A percentile compares a stretch with the other conserved stretches of the same genome.
Evolutionary conservation across 495 filamentous ascomycete genomes (phyloP).

Genomic region (Hyphodiscus hymeniophilus): DNA sequence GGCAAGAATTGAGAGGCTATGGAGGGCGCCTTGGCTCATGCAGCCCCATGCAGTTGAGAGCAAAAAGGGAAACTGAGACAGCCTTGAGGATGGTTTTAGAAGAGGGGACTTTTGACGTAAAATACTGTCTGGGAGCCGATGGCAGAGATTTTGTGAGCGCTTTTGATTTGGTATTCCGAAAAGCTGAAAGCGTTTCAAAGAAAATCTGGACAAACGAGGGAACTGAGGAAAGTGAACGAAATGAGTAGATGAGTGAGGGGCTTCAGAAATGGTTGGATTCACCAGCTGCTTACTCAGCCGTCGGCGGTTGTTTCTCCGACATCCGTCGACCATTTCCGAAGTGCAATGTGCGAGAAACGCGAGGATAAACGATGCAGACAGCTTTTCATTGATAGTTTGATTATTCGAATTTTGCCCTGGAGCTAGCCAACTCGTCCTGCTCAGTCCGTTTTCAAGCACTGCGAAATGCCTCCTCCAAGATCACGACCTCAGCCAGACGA

Average conservation of each 20-base stretch:
- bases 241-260: neutral
- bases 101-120: too few species aligned
- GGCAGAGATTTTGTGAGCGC: too few species aligned
- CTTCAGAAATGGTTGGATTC: too few species aligned
- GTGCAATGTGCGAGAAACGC: neutral
- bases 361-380: neutral
- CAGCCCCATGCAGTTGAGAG: conserved; percentile 4
- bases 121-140: too few species aligned
- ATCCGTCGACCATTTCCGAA: neutral
- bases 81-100: neutral
- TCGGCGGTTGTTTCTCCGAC: too few species aligned
- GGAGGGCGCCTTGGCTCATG: conserved; percentile 15
- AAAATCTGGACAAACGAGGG: too few species aligned
- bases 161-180: too few species aligned
- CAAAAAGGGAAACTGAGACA: conserved; percentile 12
- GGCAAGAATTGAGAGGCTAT: conserved; percentile 9
- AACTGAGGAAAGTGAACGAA: neutral
- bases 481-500: conserved; percentile 32
- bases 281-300: too few species aligned
- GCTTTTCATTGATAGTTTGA: neutral
- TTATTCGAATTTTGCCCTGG: neutral
- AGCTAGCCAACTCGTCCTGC: neutral
- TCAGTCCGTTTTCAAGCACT: neutral
- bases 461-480: conserved; percentile 22
- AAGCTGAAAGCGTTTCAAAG: too few species aligned